Conservation (phyloP, 2,329 filamentous ascomycete genomes). For the Fusarium proliferatum region DNA sequence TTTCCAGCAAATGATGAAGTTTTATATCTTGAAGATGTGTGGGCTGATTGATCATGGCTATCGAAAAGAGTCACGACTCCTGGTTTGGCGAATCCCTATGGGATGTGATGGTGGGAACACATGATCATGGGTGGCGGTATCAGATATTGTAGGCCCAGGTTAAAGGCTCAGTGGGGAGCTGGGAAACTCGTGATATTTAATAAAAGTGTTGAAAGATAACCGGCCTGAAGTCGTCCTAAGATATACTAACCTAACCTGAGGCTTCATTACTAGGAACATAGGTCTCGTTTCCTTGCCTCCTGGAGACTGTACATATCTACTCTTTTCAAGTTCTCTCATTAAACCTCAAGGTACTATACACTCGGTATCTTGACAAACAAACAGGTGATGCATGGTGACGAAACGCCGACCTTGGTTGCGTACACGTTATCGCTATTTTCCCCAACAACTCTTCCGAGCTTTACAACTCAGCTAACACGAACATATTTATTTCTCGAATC, state of each 20-base stretch:
- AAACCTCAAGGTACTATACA: slow-evolving; percentile 37
- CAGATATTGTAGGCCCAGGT: too few relatives aligned
- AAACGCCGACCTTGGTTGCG: background rate
- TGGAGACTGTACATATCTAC: slow-evolving; percentile 16
- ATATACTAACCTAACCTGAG: background rate
- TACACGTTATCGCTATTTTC: slow-evolving; percentile 25
- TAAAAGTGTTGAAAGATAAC: background rate
- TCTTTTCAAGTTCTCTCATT: slow-evolving; percentile 16
- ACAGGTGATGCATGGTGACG: slow-evolving; percentile 9
- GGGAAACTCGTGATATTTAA: background rate
- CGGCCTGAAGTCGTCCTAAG: background rate
- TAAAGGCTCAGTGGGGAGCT: background rate
- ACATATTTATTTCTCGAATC: slow-evolving; percentile 65
- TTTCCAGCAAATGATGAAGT: background rate
- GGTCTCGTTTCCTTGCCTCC: background rate
- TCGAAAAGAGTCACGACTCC: background rate
- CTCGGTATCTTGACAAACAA: slow-evolving; percentile 34
- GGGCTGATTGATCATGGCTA: background rate
- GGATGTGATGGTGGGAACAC: background rate
- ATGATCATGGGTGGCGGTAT: background rate
- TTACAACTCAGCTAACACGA: background rate
- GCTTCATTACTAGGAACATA: background rate
- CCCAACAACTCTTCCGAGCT: background rate
- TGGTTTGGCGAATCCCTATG: background rate
- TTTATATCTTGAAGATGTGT: background rate